Evolutionary conservation across 2,329 filamentous ascomycete genomes (phyloP).

Genomic region (Ceratocystis cacaofunesta): DNA sequence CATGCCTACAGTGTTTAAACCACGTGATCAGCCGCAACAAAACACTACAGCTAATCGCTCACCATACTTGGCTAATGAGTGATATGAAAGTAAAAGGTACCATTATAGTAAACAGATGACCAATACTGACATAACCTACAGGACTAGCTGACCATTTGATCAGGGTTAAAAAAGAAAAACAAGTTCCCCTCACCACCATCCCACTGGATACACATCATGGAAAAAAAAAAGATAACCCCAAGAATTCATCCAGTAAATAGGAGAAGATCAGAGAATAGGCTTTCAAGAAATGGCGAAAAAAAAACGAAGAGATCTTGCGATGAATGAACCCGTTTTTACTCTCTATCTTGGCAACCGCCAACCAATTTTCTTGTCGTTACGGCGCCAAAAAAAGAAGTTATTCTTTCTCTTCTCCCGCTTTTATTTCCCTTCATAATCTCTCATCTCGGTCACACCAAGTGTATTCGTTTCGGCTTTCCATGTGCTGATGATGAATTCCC

Average conservation of each 20-base stretch:
- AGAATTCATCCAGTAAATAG: background rate
- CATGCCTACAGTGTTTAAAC: background rate
- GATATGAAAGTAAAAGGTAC: too few species aligned
- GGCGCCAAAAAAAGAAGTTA: too few species aligned
- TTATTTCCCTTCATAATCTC: conserved; percentile 19
- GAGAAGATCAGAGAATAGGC: background rate
- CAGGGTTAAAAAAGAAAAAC: too few species aligned
- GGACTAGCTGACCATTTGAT: too few species aligned
- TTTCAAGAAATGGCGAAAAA: background rate
- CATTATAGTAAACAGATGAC: too few species aligned
- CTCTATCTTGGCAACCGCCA: conserved; percentile 1
- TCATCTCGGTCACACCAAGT: conserved; percentile 16
- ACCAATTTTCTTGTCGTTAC: background rate
- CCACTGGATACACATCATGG: background rate
- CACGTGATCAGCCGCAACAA: too few species aligned
- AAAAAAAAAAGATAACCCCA: background rate
- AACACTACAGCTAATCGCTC: too few species aligned
- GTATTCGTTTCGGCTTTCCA: conserved; percentile 20
- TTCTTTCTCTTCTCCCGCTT: conserved; percentile 13
- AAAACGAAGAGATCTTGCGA: background rate
- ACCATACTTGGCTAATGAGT: too few species aligned
- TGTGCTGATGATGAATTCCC: conserved; percentile 16
- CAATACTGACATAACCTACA: too few species aligned
- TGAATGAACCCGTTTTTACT: conserved; percentile 4
- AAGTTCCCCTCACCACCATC: background rate